Conservation (phyloP, 495 filamentous ascomycete species). For the Xylaria sp. region DNA sequence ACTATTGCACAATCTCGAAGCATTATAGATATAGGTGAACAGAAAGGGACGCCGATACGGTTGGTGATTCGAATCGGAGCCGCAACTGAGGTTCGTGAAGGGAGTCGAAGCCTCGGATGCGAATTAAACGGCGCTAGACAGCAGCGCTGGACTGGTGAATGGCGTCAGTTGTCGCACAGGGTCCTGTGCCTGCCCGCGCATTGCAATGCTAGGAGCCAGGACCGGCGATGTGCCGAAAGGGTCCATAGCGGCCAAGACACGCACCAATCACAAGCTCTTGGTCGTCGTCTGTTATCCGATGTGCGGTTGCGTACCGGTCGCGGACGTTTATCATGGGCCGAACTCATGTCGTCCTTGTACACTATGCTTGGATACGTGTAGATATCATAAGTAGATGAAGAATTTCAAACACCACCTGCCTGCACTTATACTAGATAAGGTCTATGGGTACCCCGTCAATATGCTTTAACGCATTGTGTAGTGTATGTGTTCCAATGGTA, state of each 20-base stretch:
- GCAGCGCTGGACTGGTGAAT: background rate
- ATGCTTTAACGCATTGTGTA: background rate
- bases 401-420: background rate
- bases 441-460: background rate
- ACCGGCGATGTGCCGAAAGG: slow-evolving; percentile 14
- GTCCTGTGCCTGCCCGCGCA: no score
- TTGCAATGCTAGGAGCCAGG: background rate
- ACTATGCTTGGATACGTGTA: no score
- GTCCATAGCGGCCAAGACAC: slow-evolving; percentile 12
- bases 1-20: background rate
- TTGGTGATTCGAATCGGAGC: background rate
- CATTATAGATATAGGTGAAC: slow-evolving; percentile 4
- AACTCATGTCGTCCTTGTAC: background rate
- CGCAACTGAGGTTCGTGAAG: background rate
- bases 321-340: slow-evolving; percentile 1
- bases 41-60: background rate
- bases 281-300: background rate
- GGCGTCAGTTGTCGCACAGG: slow-evolving; percentile 15
- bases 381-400: background rate
- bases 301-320: background rate
- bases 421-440: no score
- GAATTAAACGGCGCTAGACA: slow-evolving; percentile 9
- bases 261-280: slow-evolving; percentile 11
- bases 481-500: background rate
- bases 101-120: background rate